These are phyloP conservation scores for Kodamaea alishanica DNA, from an alignment of 1,139 yeast genomes.

Conservation along the genomic window DNA sequence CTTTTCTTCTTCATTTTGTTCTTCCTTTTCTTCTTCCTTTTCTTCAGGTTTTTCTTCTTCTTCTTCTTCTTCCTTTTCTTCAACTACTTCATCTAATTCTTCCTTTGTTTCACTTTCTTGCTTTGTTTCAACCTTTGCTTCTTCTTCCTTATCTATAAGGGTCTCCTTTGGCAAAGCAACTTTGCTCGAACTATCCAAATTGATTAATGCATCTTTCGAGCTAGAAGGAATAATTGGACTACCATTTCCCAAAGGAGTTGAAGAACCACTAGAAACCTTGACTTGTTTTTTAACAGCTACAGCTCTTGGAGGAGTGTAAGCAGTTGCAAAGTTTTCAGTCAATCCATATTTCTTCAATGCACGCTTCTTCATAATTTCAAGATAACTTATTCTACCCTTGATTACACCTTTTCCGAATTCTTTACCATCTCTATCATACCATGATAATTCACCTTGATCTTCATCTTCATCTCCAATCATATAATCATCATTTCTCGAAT, in stretches of 20 bases:
- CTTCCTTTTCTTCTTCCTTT: conserved; percentile 6
- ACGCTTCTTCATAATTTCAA: conserved; percentile 51
- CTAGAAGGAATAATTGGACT: conserved; percentile 10
- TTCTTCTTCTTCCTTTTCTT: conserved; percentile 11
- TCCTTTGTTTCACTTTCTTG: conserved; percentile 4
- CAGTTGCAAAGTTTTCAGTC: conserved; percentile 36
- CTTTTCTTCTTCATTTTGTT: conserved; percentile 7
- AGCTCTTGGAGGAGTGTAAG: conserved; percentile 36
- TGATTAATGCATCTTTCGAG: conserved; percentile 26
- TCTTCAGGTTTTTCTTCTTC: conserved; percentile 15
- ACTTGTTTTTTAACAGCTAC: conserved; percentile 12
- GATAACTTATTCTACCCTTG: conserved; percentile 41
- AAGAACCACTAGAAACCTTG: conserved; percentile 9
- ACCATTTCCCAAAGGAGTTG: conserved; percentile 13
- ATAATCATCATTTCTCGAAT: conserved; percentile 38
- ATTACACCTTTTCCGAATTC: conserved; percentile 41
- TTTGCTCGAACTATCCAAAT: conserved; percentile 28
- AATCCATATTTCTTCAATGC: conserved; percentile 45
- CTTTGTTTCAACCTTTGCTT: conserved; percentile 6
- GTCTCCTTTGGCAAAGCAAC: conserved; percentile 43
- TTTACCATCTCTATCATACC: conserved; percentile 32
- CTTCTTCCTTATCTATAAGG: conserved; percentile 28
- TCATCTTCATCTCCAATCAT: conserved; percentile 44
- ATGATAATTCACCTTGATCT: conserved; percentile 41
- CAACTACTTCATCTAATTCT: not conserved